Evolutionary conservation across 768 basidiomycete genomes (phyloP).

Genomic region (Boletus sp.): DNA sequence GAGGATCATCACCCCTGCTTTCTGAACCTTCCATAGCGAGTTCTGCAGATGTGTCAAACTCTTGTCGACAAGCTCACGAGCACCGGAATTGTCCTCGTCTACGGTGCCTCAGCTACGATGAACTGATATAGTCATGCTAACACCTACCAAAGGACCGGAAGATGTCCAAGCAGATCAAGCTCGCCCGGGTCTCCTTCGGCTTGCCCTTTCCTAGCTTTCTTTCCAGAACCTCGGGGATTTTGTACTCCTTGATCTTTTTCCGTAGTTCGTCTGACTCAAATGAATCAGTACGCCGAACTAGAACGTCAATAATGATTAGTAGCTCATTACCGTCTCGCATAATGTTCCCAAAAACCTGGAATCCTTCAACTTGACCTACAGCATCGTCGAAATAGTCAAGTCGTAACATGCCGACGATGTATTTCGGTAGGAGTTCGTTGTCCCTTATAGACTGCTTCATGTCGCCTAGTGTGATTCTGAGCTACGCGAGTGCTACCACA

Average conservation of each 20-base stretch:
- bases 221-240: conserved; percentile 19
- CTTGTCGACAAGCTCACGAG: not conserved
- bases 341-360: conserved; percentile 22
- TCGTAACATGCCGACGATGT: conserved; percentile 23
- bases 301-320: not conserved
- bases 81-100: conserved; percentile 15
- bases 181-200: conserved; percentile 19
- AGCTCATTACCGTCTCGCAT: conserved; percentile 18
- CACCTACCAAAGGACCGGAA: conserved; percentile 1
- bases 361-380: conserved; percentile 23
- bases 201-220: conserved; percentile 15
- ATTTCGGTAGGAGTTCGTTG: conserved; percentile 8
- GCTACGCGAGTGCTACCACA: not conserved
- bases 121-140: too few species aligned
- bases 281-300: not conserved
- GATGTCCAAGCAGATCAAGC: conserved; percentile 24
- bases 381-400: conserved; percentile 27
- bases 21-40: conserved; percentile 16
- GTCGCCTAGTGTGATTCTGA: conserved; percentile 5
- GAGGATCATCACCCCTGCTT: conserved; percentile 24
- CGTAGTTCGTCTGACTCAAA: conserved; percentile 12
- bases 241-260: conserved; percentile 7
- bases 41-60: conserved; percentile 7
- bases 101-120: not conserved
- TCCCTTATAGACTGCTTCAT: conserved; percentile 9